phyloP scores from a whole-genome alignment of 805 yeast species.

The Saturnispora serradocipensis region DNA sequence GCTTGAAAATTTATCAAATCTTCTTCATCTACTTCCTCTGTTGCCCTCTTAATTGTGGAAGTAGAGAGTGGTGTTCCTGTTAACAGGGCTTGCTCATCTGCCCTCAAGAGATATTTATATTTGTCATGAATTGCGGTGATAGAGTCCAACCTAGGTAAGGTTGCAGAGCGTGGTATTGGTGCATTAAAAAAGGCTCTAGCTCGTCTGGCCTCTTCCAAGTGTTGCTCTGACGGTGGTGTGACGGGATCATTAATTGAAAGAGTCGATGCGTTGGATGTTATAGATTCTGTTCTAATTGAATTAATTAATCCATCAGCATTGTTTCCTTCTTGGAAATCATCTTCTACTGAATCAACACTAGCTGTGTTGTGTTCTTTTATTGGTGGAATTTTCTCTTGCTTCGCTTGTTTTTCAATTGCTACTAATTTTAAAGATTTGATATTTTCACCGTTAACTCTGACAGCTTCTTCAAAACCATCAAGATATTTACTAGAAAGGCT shows the following conservation, averaged over 20 bases:
- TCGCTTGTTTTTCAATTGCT: slow-evolving; percentile 1
- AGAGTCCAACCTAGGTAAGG: slow-evolving; percentile 10
- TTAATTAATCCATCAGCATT: background rate
- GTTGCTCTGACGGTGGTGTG: slow-evolving; percentile 6
- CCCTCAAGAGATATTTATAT: slow-evolving; percentile 13
- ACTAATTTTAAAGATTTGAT: slow-evolving; percentile 16
- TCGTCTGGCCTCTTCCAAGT: slow-evolving; percentile 8
- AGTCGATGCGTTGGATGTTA: background rate
- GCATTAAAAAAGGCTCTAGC: slow-evolving; percentile 13
- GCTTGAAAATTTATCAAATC: slow-evolving; percentile 48
- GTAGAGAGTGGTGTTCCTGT: background rate
- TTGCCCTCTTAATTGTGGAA: background rate
- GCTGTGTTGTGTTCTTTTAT: background rate
- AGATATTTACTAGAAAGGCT: slow-evolving; percentile 33
- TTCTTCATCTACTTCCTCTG: slow-evolving; percentile 4
- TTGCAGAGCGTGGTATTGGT: slow-evolving; percentile 2
- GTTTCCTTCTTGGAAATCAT: slow-evolving; percentile 6
- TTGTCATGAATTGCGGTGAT: slow-evolving; percentile 13
- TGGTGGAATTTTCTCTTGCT: background rate
- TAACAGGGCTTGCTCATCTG: slow-evolving; percentile 18
- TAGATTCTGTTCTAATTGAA: background rate
- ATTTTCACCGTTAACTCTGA: slow-evolving; percentile 26
- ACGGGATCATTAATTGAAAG: slow-evolving; percentile 1
- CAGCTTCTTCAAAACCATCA: slow-evolving; percentile 25
- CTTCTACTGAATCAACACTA: too few relatives aligned